These are phyloP conservation scores for Nemania serpens DNA, from an alignment of 2,329 filamentous ascomycete genomes.

Conservation along the genomic window DNA sequence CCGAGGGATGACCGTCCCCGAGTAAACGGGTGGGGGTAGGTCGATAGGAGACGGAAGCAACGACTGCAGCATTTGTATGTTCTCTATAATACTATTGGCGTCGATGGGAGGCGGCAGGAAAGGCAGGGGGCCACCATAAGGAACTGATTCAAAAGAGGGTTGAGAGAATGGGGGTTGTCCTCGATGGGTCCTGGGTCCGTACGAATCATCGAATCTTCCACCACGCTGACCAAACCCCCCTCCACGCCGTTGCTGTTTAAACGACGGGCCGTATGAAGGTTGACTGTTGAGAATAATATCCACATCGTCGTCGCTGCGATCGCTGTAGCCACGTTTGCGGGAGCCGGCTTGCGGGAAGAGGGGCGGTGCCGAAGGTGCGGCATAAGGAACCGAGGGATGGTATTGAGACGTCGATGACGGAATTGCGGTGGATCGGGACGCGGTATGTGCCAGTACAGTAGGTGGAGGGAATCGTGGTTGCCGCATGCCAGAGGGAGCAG, in stretches of 20 bases:
- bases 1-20: constrained; percentile 26
- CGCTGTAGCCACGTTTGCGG: constrained; percentile 61
- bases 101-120: constrained; percentile 55
- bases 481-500: not conserved
- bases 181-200: constrained; percentile 39
- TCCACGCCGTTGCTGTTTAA: constrained; percentile 65
- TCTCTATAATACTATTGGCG: constrained; percentile 63
- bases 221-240: constrained; percentile 45
- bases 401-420: constrained; percentile 20
- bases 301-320: constrained; percentile 52
- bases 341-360: constrained; percentile 36
- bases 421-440: constrained; percentile 25
- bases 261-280: constrained; percentile 44
- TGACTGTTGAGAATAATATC: constrained; percentile 41
- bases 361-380: constrained; percentile 16
- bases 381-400: constrained; percentile 25
- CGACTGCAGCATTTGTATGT: constrained; percentile 65
- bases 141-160: constrained; percentile 18
- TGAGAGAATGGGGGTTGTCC: constrained; percentile 19
- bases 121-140: constrained; percentile 33
- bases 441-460: constrained; percentile 23
- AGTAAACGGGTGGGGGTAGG: constrained; percentile 42
- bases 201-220: constrained; percentile 43
- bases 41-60: constrained; percentile 53
- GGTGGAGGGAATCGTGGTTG: constrained; percentile 16